Evolutionary conservation across 768 basidiomycete genomes (phyloP).

Genomic region (Inosperma sp.): DNA sequence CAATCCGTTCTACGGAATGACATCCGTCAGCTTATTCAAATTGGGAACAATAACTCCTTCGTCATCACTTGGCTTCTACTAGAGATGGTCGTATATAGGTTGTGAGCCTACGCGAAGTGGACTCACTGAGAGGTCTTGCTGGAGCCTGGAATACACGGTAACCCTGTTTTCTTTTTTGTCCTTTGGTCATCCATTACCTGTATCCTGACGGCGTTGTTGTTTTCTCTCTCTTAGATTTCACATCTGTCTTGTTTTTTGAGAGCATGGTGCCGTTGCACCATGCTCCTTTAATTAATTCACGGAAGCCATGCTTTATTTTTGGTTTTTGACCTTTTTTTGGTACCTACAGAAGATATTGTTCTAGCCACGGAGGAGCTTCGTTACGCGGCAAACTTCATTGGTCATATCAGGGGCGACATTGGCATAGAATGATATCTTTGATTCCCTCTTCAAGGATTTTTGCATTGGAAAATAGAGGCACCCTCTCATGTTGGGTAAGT

Average conservation of each 20-base stretch:
- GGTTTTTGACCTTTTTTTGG: neutral
- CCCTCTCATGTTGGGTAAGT: neutral
- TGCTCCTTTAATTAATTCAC: slow-evolving; percentile 42
- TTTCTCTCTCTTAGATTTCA: neutral
- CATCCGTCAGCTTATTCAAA: slow-evolving; percentile 43
- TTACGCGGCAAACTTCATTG: slow-evolving; percentile 80
- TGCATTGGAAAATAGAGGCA: slow-evolving; percentile 73
- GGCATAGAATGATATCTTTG: slow-evolving; percentile 81
- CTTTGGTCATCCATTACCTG: no score
- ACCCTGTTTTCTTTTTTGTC: slow-evolving; percentile 10
- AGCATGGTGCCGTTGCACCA: slow-evolving; percentile 15
- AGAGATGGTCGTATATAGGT: slow-evolving; percentile 43
- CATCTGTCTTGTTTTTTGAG: neutral
- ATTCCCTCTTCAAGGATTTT: slow-evolving; percentile 79
- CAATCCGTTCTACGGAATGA: slow-evolving; percentile 20
- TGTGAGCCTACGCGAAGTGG: slow-evolving; percentile 58
- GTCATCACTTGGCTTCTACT: slow-evolving; percentile 35
- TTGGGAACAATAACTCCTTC: slow-evolving; percentile 57
- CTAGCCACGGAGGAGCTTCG: slow-evolving; percentile 83
- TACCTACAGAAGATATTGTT: slow-evolving; percentile 69
- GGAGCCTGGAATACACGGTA: slow-evolving; percentile 48
- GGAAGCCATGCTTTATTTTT: neutral
- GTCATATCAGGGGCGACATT: slow-evolving; percentile 75
- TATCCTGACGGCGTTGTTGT: no score
- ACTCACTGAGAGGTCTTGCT: slow-evolving; percentile 48